Base-by-base conservation (phyloP, 495 filamentous ascomycete genomes). In the Hypoxylon perforatum region DNA sequence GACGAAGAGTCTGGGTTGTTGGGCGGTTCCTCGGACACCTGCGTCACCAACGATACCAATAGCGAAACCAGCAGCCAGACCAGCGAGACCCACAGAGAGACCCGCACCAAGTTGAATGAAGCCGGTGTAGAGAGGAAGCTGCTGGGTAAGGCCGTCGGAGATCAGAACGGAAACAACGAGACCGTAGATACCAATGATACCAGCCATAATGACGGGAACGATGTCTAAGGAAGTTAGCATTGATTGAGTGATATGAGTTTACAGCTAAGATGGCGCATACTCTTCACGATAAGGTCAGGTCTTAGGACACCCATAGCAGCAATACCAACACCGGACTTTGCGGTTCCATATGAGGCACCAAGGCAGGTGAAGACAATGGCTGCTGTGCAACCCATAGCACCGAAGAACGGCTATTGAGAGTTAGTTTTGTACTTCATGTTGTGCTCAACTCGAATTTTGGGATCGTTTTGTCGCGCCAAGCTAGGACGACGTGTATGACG, bases 141-240 rank as follows among this genome's bases (percentile, higher is more conserved):
- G 65, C 82, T 99, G 96, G 65, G 81, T 84, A 69, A 99, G 84
- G 72, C 89, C 88, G 80, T 96, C 94, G 72, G 96, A 97, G 78
- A 99, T 94, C 76, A 99, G 80, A 80, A 99, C 95, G 3, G 94
- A 97, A 55, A 99, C 95, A 83, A 99, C 95, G 53, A 99, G 88
- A 73, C 95, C 95, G 85, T 99, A 99, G 82, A 99, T 99, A 90
- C 91, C 96, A 80, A 99, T 97, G 83, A 99, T 99, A 98, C 95
- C 95, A 85, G 95, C 95, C 95, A 99, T 99, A 87, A 99, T 96
- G 80, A 99, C 95, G 75, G 95, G 95, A 61, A 99, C 93, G 76
- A 99, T 97, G 85, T 98, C 95, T 99, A 67, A 7, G 1, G 9
- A 17, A 33, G 61, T 78, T 63, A 78, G 73, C 54, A 59, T 33